Evolutionary conservation across 2,329 filamentous ascomycete species (phyloP).

Genomic region (Acrocalymma vagum): DNA sequence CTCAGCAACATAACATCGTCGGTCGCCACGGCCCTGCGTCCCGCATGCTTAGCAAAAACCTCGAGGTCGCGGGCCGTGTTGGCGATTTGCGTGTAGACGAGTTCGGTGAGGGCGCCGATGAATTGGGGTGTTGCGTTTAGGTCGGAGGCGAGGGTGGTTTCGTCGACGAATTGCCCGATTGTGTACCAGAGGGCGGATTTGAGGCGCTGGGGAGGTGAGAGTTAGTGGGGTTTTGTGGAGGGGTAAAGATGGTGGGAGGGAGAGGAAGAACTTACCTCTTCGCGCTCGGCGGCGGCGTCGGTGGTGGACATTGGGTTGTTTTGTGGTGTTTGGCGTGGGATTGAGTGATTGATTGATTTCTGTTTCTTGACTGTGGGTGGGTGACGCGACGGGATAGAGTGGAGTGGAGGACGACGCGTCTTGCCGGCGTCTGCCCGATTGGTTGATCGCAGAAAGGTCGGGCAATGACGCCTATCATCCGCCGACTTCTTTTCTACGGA

Average conservation of each 20-base stretch:
- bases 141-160: slow-evolving; percentile 75
- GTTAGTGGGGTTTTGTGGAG: slow-evolving; percentile 6
- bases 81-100: slow-evolving; percentile 84
- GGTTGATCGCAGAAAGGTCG: too few relatives aligned
- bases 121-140: slow-evolving; percentile 92
- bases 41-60: slow-evolving; percentile 73
- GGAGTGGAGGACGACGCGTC: slow-evolving; percentile 8
- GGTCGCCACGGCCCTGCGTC: slow-evolving; percentile 79
- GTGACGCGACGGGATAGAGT: slow-evolving; percentile 27
- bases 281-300: slow-evolving; percentile 33
- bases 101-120: slow-evolving; percentile 77
- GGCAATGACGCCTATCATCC: too few relatives aligned
- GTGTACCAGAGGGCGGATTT: slow-evolving; percentile 53
- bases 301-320: slow-evolving; percentile 31
- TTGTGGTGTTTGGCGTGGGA: not conserved
- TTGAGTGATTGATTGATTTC: slow-evolving; percentile 3
- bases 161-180: slow-evolving; percentile 75
- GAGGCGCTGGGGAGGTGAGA: slow-evolving; percentile 52
- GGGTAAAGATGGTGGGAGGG: not conserved
- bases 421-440: slow-evolving; percentile 13
- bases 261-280: slow-evolving; percentile 32
- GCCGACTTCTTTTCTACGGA: too few relatives aligned
- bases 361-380: slow-evolving; percentile 5
- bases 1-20: slow-evolving; percentile 90
- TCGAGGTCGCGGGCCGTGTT: slow-evolving; percentile 67